Base-by-base conservation (phyloP, 179 eudicot species). In the Gypsophila paniculata region DNA sequence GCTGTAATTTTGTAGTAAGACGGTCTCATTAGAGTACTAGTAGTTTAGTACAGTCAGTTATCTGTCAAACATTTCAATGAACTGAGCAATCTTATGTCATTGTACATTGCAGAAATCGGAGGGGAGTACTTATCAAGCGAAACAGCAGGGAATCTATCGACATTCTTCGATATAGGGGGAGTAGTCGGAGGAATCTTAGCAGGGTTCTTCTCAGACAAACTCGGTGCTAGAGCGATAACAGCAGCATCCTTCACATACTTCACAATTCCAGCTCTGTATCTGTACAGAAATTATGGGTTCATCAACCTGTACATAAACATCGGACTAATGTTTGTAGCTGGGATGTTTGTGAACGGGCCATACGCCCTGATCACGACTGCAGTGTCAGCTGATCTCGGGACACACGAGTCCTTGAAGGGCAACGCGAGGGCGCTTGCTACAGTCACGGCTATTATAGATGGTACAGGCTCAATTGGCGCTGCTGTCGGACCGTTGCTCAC, bases 391-490 rank as follows among this genome's bases (percentile, higher is more conserved):
- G 98, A 93, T 76, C 85, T 93, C 9, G 98, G 98, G 32, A 91
- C 96, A 2, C 98, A 93, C 67, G 84, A 86, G 74, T 89, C 96
- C 1, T 48, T 93, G 23, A 91, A 65, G 72, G 98, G 97, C 5
- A 90, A 86, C 71, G 77, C 96, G 0, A 77, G 91, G 17, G 98
- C 97, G 5, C 87, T 93, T 5, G 98, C 98, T 32, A 93, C 96
- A 0, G 98, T 93, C 23, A 91, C 98, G 0, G 96, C 98, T 15
- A 93, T 93, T 38, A 93, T 93, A 59, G 98, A 93, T 49, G 98
- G 98, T 17, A 93, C 97, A 2, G 98, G 98, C 68, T 93, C 98
- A 0, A 82, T 93, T 44, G 98, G 98, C 8, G 98, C 98, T 4
- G 98, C 98, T 36, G 81, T 93, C 7, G 98, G 98, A 15, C 98